Conservation (phyloP, 2,329 filamentous ascomycete genomes). For the Trichothecium roseum region DNA sequence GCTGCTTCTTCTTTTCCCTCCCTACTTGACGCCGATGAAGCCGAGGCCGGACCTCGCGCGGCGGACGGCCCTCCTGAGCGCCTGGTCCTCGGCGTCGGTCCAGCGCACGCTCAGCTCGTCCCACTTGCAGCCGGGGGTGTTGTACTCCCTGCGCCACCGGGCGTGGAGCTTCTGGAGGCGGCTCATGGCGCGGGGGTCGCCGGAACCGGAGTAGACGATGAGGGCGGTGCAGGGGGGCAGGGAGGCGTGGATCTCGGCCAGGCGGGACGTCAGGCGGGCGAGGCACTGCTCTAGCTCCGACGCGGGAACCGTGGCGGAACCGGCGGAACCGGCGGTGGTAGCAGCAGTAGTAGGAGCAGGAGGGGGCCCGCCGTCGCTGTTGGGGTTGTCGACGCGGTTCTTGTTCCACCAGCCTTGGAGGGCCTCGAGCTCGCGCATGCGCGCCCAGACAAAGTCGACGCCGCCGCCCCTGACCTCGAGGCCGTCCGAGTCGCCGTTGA, state of each 20-base stretch:
- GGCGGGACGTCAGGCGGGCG: constrained; percentile 32
- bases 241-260: constrained; percentile 43
- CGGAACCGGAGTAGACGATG: constrained; percentile 55
- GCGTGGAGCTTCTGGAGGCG: constrained; percentile 48
- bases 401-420: constrained; percentile 59
- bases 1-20: too few relatives aligned
- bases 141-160: constrained; percentile 54
- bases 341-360: too few relatives aligned
- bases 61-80: constrained; percentile 44
- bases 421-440: constrained; percentile 55
- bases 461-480: constrained; percentile 47
- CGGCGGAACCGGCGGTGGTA: too few relatives aligned
- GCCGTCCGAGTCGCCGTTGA: constrained; percentile 47
- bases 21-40: constrained; percentile 53
- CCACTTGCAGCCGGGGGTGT: constrained; percentile 53
- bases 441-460: constrained; percentile 57
- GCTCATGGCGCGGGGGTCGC: constrained; percentile 58
- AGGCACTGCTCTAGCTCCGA: constrained; percentile 35
- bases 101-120: constrained; percentile 56
- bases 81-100: constrained; percentile 58
- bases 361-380: constrained; percentile 23
- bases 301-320: constrained; percentile 9
- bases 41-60: constrained; percentile 52
- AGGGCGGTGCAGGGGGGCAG: constrained; percentile 57
- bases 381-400: constrained; percentile 31